phyloP scores from a whole-genome alignment of 495 filamentous ascomycete species.

The Emericellopsis terricola region DNA sequence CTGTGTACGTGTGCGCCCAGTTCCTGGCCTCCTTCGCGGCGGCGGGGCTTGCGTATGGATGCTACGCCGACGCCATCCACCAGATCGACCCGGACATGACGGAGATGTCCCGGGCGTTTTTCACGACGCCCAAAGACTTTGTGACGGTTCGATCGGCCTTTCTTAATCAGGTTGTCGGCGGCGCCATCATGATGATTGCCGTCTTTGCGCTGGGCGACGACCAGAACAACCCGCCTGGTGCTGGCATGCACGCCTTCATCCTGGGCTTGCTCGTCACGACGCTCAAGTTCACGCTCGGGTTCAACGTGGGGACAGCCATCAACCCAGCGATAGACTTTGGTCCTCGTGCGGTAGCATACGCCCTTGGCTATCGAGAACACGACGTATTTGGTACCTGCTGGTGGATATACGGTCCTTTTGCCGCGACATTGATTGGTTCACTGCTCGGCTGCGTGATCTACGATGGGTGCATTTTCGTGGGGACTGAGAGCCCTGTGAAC shows the following conservation, averaged over 20 bases:
- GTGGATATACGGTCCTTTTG: conserved; percentile 35
- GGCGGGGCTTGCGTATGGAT: conserved; percentile 23
- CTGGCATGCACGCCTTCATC: conserved; percentile 30
- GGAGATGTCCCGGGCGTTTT: conserved; percentile 15
- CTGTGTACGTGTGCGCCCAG: conserved; percentile 31
- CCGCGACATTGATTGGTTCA: conserved; percentile 23
- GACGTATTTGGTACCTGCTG: conserved; percentile 24
- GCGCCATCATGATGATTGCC: conserved; percentile 22
- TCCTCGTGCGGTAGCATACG: conserved; percentile 19
- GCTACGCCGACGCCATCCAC: conserved; percentile 30
- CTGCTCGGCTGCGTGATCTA: conserved; percentile 30
- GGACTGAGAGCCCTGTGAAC: conserved; percentile 33
- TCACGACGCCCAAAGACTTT: conserved; percentile 25
- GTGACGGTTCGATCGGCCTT: conserved; percentile 28
- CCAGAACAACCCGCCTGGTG: conserved; percentile 33
- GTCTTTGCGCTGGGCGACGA: conserved; percentile 37
- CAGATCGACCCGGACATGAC: conserved; percentile 15
- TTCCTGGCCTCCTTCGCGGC: conserved; percentile 28
- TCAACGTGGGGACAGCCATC: conserved; percentile 28
- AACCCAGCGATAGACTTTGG: conserved; percentile 36
- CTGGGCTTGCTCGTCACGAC: conserved; percentile 26
- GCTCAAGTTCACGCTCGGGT: conserved; percentile 24
- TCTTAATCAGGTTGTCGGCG: conserved; percentile 31
- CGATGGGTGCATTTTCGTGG: conserved; percentile 35
- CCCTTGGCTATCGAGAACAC: conserved; percentile 21